These are phyloP conservation scores for Blepharisma undulans DNA, from an alignment of 169 alveolate genomes.

Conservation along the genomic window DNA sequence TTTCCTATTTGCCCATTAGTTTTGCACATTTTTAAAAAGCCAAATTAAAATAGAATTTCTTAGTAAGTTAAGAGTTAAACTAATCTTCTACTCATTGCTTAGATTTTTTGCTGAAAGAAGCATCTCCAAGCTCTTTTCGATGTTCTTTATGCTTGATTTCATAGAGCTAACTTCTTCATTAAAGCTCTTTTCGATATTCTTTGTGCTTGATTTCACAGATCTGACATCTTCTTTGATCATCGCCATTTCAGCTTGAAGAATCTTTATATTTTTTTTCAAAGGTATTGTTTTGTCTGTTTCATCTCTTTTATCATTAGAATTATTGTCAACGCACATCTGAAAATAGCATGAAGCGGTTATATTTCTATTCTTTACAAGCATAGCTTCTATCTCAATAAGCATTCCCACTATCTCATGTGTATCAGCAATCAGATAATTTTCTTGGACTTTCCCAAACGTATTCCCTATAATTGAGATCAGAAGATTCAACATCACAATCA, in stretches of 20 bases:
- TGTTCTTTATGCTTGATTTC: too few relatives aligned
- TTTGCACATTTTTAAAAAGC: too few relatives aligned
- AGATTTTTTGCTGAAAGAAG: not conserved
- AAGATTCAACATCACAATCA: not conserved
- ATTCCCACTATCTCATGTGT: not conserved
- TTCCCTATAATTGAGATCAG: constrained; percentile 4
- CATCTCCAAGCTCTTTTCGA: not conserved
- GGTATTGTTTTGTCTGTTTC: not conserved
- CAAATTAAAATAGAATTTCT: too few relatives aligned
- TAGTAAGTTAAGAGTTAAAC: too few relatives aligned
- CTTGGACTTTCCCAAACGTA: not conserved
- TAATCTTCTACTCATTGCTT: not conserved
- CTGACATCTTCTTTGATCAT: not conserved
- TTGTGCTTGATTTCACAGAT: not conserved
- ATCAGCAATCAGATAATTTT: not conserved
- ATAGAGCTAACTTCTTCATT: too few relatives aligned
- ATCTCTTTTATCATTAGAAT: not conserved
- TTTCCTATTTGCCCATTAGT: too few relatives aligned
- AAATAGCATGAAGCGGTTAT: not conserved
- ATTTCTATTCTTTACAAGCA: not conserved
- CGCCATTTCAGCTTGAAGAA: not conserved
- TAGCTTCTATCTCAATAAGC: not conserved
- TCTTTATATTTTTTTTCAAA: not conserved
- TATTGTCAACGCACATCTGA: not conserved
- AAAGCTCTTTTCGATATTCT: too few relatives aligned